Evolutionary conservation across 2,329 filamentous ascomycete genomes (phyloP).

Genomic region (Fusarium mangiferae): DNA sequence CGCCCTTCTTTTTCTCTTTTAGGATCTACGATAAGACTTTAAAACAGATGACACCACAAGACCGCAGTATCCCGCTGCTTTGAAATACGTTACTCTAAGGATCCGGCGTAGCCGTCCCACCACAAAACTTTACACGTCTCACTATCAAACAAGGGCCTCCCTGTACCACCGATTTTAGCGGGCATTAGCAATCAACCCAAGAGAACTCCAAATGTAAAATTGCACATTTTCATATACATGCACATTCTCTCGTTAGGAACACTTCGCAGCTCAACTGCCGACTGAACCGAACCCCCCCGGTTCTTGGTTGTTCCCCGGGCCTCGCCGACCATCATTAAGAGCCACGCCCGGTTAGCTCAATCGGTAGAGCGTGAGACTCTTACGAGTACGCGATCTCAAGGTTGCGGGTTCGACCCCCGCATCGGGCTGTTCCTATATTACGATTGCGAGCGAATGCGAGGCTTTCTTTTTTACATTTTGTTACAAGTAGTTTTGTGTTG

Average conservation of each 20-base stretch:
- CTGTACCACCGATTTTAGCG: background rate
- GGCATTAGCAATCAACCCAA: background rate
- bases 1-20: background rate
- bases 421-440: slow-evolving; percentile 53
- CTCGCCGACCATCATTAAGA: background rate
- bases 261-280: background rate
- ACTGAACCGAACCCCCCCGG: fast-evolving
- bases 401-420: slow-evolving; percentile 65
- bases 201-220: too few species aligned
- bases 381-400: slow-evolving; percentile 61
- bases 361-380: slow-evolving; percentile 75
- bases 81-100: background rate
- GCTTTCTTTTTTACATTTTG: background rate
- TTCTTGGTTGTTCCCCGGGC: background rate
- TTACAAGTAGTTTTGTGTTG: background rate
- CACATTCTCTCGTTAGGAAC: background rate
- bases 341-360: slow-evolving; percentile 51
- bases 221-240: background rate
- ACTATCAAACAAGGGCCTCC: background rate
- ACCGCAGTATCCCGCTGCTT: background rate
- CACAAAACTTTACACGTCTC: background rate
- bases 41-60: too few species aligned
- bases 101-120: background rate
- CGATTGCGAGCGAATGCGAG: background rate
- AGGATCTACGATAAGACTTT: fast-evolving